Percentiles rank a stretch among this genome's conserved stretches.
Evolutionary conservation across 1,284 basidiomycete species (phyloP).

Genomic region (Moesziomyces globuligerus): DNA sequence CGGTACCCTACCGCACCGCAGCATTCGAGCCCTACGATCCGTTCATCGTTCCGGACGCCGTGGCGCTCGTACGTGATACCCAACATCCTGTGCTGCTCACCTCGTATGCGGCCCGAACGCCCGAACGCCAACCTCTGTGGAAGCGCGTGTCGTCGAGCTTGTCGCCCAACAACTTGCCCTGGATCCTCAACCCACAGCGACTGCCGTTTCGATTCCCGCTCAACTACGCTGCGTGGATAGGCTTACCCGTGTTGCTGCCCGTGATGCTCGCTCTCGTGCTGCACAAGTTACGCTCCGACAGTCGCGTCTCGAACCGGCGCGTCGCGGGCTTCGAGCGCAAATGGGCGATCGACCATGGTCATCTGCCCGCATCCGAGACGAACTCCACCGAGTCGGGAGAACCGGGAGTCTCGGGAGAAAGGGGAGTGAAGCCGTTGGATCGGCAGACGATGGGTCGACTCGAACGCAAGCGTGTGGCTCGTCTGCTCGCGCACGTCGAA

Average conservation of each 20-base stretch:
- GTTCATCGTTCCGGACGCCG: constrained; percentile 16
- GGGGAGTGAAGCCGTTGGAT: constrained; percentile 6
- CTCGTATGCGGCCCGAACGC: constrained; percentile 3
- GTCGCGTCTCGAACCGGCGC: constrained; percentile 13
- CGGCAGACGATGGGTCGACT: constrained; percentile 1
- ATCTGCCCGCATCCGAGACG: constrained; percentile 1
- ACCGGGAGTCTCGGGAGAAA: constrained; percentile 1
- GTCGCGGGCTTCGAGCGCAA: constrained; percentile 26
- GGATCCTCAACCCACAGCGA: constrained; percentile 51
- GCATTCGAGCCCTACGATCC: constrained; percentile 46
- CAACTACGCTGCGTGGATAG: constrained; percentile 49
- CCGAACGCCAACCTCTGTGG: neutral
- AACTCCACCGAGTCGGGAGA: neutral
- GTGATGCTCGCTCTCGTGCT: constrained; percentile 45
- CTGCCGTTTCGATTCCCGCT: constrained; percentile 49
- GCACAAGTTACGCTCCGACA: constrained; percentile 23
- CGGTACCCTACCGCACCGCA: constrained; percentile 59
- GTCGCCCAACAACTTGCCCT: constrained; percentile 34
- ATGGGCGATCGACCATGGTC: constrained; percentile 39
- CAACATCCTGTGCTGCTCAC: constrained; percentile 20
- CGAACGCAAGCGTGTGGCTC: constrained; percentile 14
- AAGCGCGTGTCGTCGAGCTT: neutral
- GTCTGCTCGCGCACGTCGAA: constrained; percentile 15
- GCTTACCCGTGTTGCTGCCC: constrained; percentile 48
- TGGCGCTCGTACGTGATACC: constrained; percentile 20